Percentiles rank a stretch among this genome's conserved stretches.
phyloP scores from a whole-genome alignment of 495 filamentous ascomycete genomes.

The Xylaria longipes region DNA sequence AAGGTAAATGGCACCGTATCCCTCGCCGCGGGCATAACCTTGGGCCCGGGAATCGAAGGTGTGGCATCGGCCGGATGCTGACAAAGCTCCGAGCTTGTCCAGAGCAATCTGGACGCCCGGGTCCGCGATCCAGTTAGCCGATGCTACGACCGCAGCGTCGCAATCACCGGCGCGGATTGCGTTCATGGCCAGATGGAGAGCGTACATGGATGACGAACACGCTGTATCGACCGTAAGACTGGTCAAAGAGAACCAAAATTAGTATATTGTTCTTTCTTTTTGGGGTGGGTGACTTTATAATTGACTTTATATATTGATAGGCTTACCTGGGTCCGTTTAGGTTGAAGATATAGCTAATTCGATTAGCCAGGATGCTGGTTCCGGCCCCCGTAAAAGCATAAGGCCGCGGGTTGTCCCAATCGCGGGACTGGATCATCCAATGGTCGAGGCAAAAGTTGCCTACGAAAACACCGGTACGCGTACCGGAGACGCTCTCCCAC shows the following conservation, averaged over 20 bases:
- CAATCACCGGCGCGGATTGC: conserved; percentile 58
- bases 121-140: conserved; percentile 49
- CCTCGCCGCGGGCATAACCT: conserved; percentile 69
- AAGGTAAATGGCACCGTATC: conserved; percentile 59
- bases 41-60: conserved; percentile 60
- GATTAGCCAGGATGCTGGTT: conserved; percentile 58
- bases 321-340: conserved; percentile 57
- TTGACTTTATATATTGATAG: too few relatives aligned
- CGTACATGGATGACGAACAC: conserved; percentile 63
- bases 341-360: conserved; percentile 65
- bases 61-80: conserved; percentile 41
- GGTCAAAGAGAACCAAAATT: too few relatives aligned
- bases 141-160: conserved; percentile 53
- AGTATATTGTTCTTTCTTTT: too few relatives aligned
- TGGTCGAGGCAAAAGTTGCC: conserved; percentile 52
- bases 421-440: conserved; percentile 44
- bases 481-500: conserved; percentile 46
- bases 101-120: conserved; percentile 42
- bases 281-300: too few relatives aligned
- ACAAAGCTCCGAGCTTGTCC: conserved; percentile 29
- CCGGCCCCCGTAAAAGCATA: conserved; percentile 62
- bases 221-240: conserved; percentile 66
- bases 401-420: conserved; percentile 42
- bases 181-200: conserved; percentile 59
- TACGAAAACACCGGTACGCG: conserved; percentile 49